These are phyloP conservation scores for Nectriaceae sp. DNA, from an alignment of 2,329 filamentous ascomycete species.

Conservation along the genomic window DNA sequence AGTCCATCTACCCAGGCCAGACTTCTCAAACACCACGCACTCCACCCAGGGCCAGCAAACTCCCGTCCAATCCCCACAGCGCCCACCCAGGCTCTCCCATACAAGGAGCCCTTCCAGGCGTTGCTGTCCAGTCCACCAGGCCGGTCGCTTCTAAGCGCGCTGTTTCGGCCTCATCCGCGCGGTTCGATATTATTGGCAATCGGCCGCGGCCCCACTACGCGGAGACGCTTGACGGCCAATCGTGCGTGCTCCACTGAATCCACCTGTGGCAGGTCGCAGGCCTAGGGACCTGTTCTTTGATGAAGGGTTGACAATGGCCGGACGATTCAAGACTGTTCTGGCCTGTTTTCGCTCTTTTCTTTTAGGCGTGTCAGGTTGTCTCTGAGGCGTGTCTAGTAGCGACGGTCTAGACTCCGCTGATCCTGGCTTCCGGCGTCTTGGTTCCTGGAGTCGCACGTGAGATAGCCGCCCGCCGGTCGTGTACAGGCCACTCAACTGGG, in stretches of 20 bases:
- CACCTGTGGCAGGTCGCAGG: conserved; percentile 16
- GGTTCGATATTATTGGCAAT: conserved; percentile 22
- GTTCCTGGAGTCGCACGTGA: background rate
- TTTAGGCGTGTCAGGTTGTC: background rate
- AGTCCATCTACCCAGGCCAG: conserved; percentile 9
- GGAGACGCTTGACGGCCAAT: conserved; percentile 17
- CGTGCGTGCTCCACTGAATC: conserved; percentile 18
- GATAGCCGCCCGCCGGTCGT: background rate
- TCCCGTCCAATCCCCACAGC: too few species aligned
- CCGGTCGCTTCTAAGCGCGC: conserved; percentile 26
- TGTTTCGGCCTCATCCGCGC: conserved; percentile 16
- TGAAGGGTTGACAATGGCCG: background rate
- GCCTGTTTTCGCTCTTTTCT: background rate
- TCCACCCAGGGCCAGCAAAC: background rate
- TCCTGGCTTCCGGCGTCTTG: background rate
- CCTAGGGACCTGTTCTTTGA: background rate
- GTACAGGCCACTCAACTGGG: background rate
- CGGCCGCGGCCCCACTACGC: conserved; percentile 7
- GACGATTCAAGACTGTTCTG: background rate
- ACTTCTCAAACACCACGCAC: background rate
- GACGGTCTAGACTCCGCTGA: background rate
- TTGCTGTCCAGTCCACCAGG: too few species aligned
- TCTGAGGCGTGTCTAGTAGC: background rate
- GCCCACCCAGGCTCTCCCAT: too few species aligned
- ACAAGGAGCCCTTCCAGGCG: too few species aligned